These are phyloP conservation scores for Pythium plurisporium DNA, from an alignment of 352 stramenopile genomes.

Conservation along the genomic window DNA sequence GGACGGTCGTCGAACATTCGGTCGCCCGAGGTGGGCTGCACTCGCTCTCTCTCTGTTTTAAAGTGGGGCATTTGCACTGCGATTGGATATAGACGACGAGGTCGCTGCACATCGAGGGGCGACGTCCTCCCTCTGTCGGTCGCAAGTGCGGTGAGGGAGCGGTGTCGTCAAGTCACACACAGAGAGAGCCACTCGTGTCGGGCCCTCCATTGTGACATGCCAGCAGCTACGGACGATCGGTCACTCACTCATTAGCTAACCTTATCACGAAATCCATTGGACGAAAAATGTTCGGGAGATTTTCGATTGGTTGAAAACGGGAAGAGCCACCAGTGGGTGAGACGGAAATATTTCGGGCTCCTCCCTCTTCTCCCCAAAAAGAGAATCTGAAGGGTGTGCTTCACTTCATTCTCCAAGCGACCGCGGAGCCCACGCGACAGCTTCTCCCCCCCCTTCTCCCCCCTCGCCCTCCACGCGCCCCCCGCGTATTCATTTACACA, in stretches of 20 bases:
- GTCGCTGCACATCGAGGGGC: too few relatives aligned
- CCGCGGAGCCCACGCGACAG: background rate
- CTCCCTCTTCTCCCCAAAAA: background rate
- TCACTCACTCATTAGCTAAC: constrained; percentile 22
- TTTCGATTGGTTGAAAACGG: constrained; percentile 1
- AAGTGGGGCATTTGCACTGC: too few relatives aligned
- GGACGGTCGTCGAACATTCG: too few relatives aligned
- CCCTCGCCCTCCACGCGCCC: background rate
- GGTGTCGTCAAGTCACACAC: background rate
- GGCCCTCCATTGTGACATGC: constrained; percentile 5
- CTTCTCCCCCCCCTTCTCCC: constrained; percentile 4
- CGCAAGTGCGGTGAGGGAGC: too few relatives aligned
- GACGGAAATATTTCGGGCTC: constrained; percentile 13
- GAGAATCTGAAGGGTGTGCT: background rate
- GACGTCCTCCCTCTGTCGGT: background rate
- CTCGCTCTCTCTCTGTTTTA: too few relatives aligned
- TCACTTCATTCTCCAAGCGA: background rate
- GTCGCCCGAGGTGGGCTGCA: too few relatives aligned
- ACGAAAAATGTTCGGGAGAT: background rate
- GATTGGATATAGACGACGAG: too few relatives aligned
- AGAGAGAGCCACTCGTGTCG: constrained; percentile 11
- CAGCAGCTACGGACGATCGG: constrained; percentile 13
- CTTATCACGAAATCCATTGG: constrained; percentile 13
- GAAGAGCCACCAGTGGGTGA: constrained; percentile 1
- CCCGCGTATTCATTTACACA: background rate